Evolutionary conservation across 257 asterid species (phyloP), one percentile per base, ranked within the genome.

Genomic region (Fraxinus cuspidata): DNA sequence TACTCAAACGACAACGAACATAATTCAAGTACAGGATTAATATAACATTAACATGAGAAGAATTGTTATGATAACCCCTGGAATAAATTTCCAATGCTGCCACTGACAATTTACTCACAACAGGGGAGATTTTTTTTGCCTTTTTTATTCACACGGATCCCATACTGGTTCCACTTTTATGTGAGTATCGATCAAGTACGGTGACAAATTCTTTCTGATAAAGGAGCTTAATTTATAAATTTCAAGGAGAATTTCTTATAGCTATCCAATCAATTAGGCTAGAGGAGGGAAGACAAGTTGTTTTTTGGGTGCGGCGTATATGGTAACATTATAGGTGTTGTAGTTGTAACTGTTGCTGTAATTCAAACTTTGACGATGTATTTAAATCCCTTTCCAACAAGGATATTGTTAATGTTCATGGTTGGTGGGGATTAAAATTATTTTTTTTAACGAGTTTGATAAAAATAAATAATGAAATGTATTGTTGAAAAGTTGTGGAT

Each of bases 21-120:
- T 35, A 78, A 85, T 29, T 69, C 23, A 15, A 29, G 49, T 56
- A 34, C 85, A 60, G 69, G 78, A 82, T 47, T 74, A 83, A 72
- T 78, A 31, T 71, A 79, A 76, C 76, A 75, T 82, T 87, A 83
- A 83, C 85, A 69, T 74, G 58, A 34, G 23, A 47, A n/a, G 66
- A 49, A 72, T 58, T 58, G 18, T 21, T 9, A n/a, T 58, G 66
- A 58, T 58, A 21, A 21, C 7, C 56, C n/a, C 0, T 47, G 7
- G 27, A 56, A 56, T 58, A n/a, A 58, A 23, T 23, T 21, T 58
- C 66, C 34, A 31, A 31, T 31, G 34, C 34, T 31, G 34, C 34
- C 34, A 31, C 34, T 31, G 34, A 31, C 34, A 31, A 31, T 3
- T 3, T 31, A 31, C 34, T 31, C 34, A 3, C 34, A 31, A 31